Conservation (phyloP, 441 rosid species). For the Viola pubescens region DNA sequence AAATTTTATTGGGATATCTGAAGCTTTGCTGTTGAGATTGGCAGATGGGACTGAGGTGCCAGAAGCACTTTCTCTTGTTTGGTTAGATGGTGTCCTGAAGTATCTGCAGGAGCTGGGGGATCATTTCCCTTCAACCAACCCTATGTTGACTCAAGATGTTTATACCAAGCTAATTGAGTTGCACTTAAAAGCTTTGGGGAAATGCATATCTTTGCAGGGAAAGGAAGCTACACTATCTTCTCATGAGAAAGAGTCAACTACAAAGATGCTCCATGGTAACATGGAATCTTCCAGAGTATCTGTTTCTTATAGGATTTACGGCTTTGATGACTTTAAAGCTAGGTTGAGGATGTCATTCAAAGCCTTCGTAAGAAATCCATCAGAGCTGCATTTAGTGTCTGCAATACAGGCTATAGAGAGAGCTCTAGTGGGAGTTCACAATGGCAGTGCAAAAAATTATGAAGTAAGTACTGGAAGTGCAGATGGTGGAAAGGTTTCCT, state of each 20-base stretch:
- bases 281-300: constrained; percentile 28
- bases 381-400: constrained; percentile 58
- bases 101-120: constrained; percentile 71
- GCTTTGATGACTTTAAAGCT: constrained; percentile 56
- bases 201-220: constrained; percentile 77
- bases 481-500: constrained; percentile 58
- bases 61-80: constrained; percentile 46
- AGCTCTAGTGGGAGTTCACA: constrained; percentile 68
- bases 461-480: constrained; percentile 47
- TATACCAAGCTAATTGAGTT: constrained; percentile 58
- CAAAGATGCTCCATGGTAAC: constrained; percentile 35
- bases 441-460: constrained; percentile 35
- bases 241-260: constrained; percentile 58
- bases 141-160: constrained; percentile 31
- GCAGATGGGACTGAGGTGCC: constrained; percentile 40
- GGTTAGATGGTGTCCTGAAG: constrained; percentile 79
- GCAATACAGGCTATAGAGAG: constrained; percentile 69
- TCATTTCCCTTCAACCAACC: constrained; percentile 41
- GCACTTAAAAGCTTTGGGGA: constrained; percentile 69
- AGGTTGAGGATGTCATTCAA: constrained; percentile 68
- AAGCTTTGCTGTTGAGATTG: constrained; percentile 49
- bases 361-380: constrained; percentile 46
- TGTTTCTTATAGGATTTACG: constrained; percentile 28
- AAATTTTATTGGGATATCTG: constrained; percentile 39
- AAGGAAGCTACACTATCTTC: constrained; percentile 69